Evolutionary conservation across 148 eudicot genomes (phyloP).

Genomic region (Beta vulgaris): DNA sequence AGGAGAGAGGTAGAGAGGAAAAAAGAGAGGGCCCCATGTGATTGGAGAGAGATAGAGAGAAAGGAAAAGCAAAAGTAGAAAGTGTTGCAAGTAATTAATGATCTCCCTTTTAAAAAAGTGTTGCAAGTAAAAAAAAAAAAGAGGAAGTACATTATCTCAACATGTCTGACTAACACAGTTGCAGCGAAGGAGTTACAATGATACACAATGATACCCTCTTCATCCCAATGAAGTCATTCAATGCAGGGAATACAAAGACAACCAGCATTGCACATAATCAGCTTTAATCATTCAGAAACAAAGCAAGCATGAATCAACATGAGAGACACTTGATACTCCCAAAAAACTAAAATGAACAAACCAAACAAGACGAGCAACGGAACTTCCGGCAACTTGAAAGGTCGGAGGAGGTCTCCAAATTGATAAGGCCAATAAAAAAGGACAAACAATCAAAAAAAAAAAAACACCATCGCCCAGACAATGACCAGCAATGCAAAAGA

Average conservation of each 20-base stretch:
- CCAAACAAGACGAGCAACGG: not conserved
- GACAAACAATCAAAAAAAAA: not conserved
- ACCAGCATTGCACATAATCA: not conserved
- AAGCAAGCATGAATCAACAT: not conserved
- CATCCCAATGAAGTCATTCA: not conserved
- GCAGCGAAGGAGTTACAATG: not conserved
- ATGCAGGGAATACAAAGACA: not conserved
- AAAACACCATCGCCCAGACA: not conserved
- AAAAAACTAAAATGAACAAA: too few species aligned
- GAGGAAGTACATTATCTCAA: not conserved
- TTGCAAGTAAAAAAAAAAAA: too few species aligned
- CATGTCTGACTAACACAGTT: not conserved
- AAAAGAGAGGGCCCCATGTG: too few species aligned
- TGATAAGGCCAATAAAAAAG: not conserved
- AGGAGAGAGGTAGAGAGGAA: too few species aligned
- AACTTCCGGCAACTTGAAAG: not conserved
- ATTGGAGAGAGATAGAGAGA: too few species aligned
- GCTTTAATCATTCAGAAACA: not conserved
- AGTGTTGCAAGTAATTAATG: too few species aligned
- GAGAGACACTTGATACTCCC: not conserved
- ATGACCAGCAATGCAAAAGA: not conserved
- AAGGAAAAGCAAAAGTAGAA: too few species aligned
- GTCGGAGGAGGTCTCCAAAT: not conserved
- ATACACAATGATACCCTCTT: not conserved
- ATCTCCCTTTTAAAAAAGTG: too few species aligned